Evolutionary conservation across 163 green algal species (phyloP).

Genomic region (Scenedesmus sp.): DNA sequence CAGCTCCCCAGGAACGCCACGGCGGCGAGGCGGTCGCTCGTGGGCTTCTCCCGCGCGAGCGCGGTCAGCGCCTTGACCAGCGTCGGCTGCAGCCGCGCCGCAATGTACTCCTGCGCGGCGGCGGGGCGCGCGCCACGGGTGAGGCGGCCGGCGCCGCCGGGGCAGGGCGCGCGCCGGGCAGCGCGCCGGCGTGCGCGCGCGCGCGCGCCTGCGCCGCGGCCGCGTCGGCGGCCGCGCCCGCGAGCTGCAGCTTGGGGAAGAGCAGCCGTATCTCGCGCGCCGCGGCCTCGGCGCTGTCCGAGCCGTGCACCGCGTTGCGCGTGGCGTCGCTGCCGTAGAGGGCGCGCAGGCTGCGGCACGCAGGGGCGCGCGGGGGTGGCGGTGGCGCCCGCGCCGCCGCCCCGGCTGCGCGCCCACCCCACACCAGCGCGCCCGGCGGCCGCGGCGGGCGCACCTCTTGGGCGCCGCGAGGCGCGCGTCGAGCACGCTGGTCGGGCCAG

Average conservation of each 20-base stretch:
- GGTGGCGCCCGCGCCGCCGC: neutral
- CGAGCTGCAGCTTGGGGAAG: constrained; percentile 69
- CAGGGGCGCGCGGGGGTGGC: neutral
- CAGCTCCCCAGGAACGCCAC: constrained; percentile 77
- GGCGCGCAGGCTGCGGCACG: constrained; percentile 66
- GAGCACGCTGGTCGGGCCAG: constrained; percentile 80
- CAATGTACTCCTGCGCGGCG: constrained; percentile 50
- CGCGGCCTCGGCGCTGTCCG: constrained; percentile 72
- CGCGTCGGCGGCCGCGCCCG: neutral
- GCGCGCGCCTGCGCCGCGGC: constrained; percentile 17
- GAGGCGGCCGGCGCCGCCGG: neutral
- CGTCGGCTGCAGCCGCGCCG: constrained; percentile 64
- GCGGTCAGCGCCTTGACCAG: constrained; percentile 77
- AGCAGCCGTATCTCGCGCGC: constrained; percentile 83
- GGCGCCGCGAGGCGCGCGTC: constrained; percentile 67
- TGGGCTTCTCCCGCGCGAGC: constrained; percentile 77
- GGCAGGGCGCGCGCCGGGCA: too few relatives aligned
- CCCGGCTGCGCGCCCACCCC: too few relatives aligned
- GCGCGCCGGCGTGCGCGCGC: too few relatives aligned
- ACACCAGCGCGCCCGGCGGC: too few relatives aligned
- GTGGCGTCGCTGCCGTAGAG: constrained; percentile 83
- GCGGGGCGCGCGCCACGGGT: too few relatives aligned
- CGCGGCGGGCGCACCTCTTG: constrained; percentile 59
- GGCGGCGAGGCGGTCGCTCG: constrained; percentile 60
- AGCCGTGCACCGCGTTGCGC: constrained; percentile 80